These are phyloP conservation scores for Hevea brasiliensis DNA, from an alignment of 345 rosid species.

Conservation along the genomic window DNA sequence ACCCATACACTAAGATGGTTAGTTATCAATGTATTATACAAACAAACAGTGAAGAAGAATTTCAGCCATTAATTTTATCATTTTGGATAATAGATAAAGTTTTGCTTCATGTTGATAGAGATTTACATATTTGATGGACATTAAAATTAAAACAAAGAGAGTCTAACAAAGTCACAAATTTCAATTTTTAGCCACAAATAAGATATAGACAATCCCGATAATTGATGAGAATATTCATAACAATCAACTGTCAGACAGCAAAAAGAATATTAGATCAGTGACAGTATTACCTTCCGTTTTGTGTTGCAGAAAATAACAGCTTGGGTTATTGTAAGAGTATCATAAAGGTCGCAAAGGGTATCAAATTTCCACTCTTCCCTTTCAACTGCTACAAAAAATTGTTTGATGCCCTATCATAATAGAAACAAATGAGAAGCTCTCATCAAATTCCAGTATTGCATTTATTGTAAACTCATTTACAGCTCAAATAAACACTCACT, in stretches of 20 bases:
- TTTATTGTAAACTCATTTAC: background rate
- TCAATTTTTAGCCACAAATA: background rate
- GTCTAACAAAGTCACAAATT: background rate
- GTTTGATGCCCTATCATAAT: slow-evolving; percentile 80
- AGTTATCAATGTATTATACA: background rate
- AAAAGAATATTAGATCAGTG: background rate
- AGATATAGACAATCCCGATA: background rate
- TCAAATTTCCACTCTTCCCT: slow-evolving; percentile 99
- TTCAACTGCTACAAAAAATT: slow-evolving; percentile 93
- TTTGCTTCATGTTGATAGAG: background rate
- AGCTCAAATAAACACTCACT: slow-evolving; percentile 37
- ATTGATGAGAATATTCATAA: background rate
- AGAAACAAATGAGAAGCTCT: slow-evolving; percentile 13
- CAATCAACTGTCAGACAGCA: background rate
- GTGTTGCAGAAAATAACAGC: slow-evolving; percentile 99
- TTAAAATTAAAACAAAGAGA: background rate
- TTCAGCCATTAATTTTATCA: too few species aligned
- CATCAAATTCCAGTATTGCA: background rate
- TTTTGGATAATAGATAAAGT: background rate
- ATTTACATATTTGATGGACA: background rate
- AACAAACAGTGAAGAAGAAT: background rate
- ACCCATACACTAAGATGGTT: too few species aligned
- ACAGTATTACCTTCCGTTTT: slow-evolving; percentile 67
- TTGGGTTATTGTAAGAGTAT: slow-evolving; percentile 88
- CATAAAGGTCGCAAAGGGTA: slow-evolving; percentile 92